phyloP scores from a whole-genome alignment of 2,329 filamentous ascomycete species.

The Colletotrichum incanum region DNA sequence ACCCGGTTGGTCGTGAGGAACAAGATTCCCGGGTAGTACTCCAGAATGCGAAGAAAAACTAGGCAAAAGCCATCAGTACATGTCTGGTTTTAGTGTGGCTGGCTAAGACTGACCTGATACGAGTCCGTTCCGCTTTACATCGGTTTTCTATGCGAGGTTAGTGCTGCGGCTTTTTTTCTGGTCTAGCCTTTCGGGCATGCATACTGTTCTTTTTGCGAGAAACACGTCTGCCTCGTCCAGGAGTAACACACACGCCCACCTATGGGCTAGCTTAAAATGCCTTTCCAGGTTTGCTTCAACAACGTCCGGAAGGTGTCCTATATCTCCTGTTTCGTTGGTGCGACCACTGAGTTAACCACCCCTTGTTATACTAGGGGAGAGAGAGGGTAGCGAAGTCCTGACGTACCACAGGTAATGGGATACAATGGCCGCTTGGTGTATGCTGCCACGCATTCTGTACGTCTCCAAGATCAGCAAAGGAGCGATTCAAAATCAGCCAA shows the following conservation, averaged over 20 bases:
- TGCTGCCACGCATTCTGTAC: not conserved
- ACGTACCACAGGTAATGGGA: not conserved
- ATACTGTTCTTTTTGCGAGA: not conserved
- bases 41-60: slow-evolving; percentile 64
- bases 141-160: not conserved
- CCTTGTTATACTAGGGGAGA: too few relatives aligned
- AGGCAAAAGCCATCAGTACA: not conserved
- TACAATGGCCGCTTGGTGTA: not conserved
- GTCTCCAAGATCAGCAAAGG: not conserved
- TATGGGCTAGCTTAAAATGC: slow-evolving; percentile 39
- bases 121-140: slow-evolving; percentile 22
- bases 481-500: not conserved
- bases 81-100: too few relatives aligned
- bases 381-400: not conserved
- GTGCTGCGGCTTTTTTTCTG: not conserved
- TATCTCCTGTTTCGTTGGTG: not conserved
- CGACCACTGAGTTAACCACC: not conserved
- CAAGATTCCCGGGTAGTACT: slow-evolving; percentile 65
- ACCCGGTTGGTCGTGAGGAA: slow-evolving; percentile 65
- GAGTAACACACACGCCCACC: slow-evolving; percentile 49
- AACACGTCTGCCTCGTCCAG: slow-evolving; percentile 52
- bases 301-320: slow-evolving; percentile 18
- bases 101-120: slow-evolving; percentile 7
- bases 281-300: slow-evolving; percentile 46
- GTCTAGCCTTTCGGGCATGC: not conserved